Evolutionary conservation across 306 rosid genomes (phyloP).

Genomic region (Rosa chinensis): DNA sequence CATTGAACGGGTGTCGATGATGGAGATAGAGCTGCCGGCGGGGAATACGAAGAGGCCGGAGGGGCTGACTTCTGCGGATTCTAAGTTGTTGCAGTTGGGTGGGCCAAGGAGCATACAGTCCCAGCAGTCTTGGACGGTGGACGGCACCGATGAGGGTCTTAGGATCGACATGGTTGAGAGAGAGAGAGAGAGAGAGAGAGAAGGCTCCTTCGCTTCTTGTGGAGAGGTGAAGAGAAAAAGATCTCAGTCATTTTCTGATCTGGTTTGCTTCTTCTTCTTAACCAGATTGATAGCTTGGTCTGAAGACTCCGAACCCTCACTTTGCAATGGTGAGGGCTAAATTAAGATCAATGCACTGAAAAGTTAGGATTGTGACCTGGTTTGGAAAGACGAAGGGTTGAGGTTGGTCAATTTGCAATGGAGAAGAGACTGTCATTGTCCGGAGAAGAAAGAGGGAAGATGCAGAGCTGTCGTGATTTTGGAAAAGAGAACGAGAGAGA

Average conservation of each 20-base stretch:
- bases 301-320: not conserved
- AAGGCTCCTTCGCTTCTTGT: not conserved
- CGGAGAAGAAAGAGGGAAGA: too few relatives aligned
- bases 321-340: not conserved
- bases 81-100: slow-evolving; percentile 80
- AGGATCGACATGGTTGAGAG: slow-evolving; percentile 33
- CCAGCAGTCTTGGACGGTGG: slow-evolving; percentile 54
- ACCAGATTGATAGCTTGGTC: not conserved
- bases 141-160: slow-evolving; percentile 4
- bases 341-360: not conserved
- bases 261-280: not conserved
- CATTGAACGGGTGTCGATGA: slow-evolving; percentile 79
- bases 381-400: too few relatives aligned
- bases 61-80: slow-evolving; percentile 77
- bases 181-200: not conserved
- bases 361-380: too few relatives aligned
- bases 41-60: slow-evolving; percentile 88
- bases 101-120: slow-evolving; percentile 92
- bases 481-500: too few relatives aligned
- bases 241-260: not conserved
- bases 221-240: not conserved
- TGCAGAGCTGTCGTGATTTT: too few relatives aligned
- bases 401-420: too few relatives aligned
- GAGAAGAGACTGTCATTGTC: too few relatives aligned
- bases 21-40: slow-evolving; percentile 80